phyloP scores from a whole-genome alignment of 106 monocot species.

The Dendrobium catenatum region DNA sequence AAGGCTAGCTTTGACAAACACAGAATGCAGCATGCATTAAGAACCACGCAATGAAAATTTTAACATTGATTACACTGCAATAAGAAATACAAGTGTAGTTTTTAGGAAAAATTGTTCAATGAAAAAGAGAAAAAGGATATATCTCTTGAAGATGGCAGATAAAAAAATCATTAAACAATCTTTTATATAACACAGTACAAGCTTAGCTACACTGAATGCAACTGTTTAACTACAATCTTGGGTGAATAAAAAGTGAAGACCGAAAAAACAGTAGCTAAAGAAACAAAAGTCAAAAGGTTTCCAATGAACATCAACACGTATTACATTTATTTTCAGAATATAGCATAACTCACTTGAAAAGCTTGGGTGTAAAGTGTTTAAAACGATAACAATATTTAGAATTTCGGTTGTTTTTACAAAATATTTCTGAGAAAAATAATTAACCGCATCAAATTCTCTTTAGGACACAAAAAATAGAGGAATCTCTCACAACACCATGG shows the following conservation, averaged over 20 bases:
- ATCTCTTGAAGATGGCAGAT: neutral
- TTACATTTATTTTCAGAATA: too few relatives aligned
- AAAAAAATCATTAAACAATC: neutral
- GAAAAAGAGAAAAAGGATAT: neutral
- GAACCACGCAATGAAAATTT: neutral
- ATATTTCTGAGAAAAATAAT: too few relatives aligned
- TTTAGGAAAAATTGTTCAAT: neutral
- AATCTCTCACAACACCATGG: too few relatives aligned
- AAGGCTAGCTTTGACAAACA: neutral
- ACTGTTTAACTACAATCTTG: neutral
- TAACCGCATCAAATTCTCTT: too few relatives aligned
- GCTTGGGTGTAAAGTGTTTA: neutral
- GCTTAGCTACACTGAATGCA: neutral
- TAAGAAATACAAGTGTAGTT: neutral
- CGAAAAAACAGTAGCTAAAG: neutral
- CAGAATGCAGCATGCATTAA: neutral
- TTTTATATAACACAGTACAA: neutral
- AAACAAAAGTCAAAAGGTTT: neutral
- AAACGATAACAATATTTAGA: neutral
- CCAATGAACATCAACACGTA: neutral
- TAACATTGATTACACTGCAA: neutral
- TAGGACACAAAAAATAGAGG: too few relatives aligned
- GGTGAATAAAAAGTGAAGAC: neutral
- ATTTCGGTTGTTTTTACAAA: too few relatives aligned
- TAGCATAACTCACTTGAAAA: neutral